Percentiles rank a stretch among this genome's conserved stretches.
phyloP scores from a whole-genome alignment of 441 rosid genomes.

The Pelargonium citronellum region DNA sequence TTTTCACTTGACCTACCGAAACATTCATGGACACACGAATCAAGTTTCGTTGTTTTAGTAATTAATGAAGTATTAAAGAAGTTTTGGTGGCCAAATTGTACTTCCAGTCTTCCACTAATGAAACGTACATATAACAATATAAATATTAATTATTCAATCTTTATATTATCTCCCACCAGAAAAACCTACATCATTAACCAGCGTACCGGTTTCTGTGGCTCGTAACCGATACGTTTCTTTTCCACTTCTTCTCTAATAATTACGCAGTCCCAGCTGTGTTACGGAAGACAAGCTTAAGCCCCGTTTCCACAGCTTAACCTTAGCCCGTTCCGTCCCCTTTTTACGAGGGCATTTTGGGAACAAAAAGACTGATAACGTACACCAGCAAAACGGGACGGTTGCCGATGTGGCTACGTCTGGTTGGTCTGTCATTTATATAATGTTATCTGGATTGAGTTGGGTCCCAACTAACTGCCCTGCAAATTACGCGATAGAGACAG shows the following conservation, averaged over 20 bases:
- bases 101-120: neutral
- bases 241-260: constrained; percentile 33
- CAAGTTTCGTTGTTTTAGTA: no score
- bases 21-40: no score
- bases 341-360: constrained; percentile 1
- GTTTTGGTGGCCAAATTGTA: neutral
- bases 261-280: constrained; percentile 7
- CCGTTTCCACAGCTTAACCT: constrained; percentile 19
- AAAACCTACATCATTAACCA: constrained; percentile 12
- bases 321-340: constrained; percentile 15
- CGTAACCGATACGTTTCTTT: constrained; percentile 42
- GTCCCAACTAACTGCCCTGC: constrained; percentile 20
- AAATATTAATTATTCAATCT: neutral
- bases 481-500: constrained; percentile 21
- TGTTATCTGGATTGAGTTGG: neutral
- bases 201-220: constrained; percentile 24
- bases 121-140: neutral
- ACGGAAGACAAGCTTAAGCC: constrained; percentile 24
- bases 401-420: constrained; percentile 14
- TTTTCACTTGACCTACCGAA: no score
- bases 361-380: neutral
- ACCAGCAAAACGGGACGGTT: neutral
- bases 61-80: neutral
- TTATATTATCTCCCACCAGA: constrained; percentile 11
- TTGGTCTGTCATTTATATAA: constrained; percentile 13